Evolutionary conservation across 768 basidiomycete genomes (phyloP).

Genomic region (Mycena kentingensis): DNA sequence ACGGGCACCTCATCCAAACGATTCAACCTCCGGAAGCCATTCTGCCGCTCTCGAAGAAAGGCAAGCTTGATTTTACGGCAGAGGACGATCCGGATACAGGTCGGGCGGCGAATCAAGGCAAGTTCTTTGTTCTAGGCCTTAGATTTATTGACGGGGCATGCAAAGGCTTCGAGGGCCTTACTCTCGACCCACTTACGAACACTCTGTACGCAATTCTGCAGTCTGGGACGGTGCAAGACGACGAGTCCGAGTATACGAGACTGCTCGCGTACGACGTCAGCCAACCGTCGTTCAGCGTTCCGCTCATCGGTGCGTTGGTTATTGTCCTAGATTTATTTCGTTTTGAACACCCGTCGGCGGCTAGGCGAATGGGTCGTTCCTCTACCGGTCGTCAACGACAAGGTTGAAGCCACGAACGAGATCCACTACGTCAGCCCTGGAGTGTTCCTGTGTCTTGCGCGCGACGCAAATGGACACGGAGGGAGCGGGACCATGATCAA

Average conservation of each 20-base stretch:
- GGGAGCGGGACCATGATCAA: constrained; percentile 48
- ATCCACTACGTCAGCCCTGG: constrained; percentile 54
- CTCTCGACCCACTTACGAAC: constrained; percentile 46
- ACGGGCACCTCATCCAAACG: constrained; percentile 52
- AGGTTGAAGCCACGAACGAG: constrained; percentile 57
- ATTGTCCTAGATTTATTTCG: too few relatives aligned
- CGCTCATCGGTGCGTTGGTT: constrained; percentile 39
- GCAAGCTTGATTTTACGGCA: constrained; percentile 56
- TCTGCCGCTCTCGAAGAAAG: constrained; percentile 46
- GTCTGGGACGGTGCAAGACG: constrained; percentile 64
- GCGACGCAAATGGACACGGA: constrained; percentile 64
- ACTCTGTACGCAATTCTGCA: constrained; percentile 66
- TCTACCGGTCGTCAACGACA: constrained; percentile 53
- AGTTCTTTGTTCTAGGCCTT: neutral
- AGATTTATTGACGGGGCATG: neutral
- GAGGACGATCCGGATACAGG: constrained; percentile 51
- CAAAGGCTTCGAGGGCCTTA: constrained; percentile 62
- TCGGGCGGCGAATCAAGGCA: constrained; percentile 57
- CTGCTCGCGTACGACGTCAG: constrained; percentile 58
- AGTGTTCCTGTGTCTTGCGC: constrained; percentile 59
- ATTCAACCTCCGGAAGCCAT: constrained; percentile 62
- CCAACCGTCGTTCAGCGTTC: constrained; percentile 33
- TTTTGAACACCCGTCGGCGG: too few relatives aligned
- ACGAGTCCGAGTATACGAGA: constrained; percentile 58
- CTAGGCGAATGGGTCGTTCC: constrained; percentile 59